Conservation (phyloP, 257 asterid species). For the Nemophila menziesii region DNA sequence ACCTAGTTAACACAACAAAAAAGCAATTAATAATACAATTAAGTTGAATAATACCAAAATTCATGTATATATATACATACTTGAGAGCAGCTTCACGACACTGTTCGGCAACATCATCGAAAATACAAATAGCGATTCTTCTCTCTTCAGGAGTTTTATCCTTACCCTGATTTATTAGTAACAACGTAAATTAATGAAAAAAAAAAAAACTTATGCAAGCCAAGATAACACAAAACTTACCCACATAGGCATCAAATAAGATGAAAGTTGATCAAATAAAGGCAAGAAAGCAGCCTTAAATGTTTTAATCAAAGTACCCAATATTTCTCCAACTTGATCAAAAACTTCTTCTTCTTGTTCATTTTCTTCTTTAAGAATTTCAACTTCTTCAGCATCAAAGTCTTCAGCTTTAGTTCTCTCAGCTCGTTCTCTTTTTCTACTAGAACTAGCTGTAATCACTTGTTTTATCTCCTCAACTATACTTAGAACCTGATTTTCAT, state of each 20-base stretch:
- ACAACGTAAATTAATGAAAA: background rate
- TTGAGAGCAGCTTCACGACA: constrained; percentile 80
- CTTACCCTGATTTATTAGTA: constrained; percentile 62
- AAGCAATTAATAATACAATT: background rate
- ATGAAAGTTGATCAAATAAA: constrained; percentile 79
- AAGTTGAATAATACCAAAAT: too few relatives aligned
- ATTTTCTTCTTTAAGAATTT: constrained; percentile 84
- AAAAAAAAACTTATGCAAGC: background rate
- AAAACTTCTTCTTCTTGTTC: constrained; percentile 99
- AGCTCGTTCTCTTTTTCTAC: constrained; percentile 72
- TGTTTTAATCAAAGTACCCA: constrained; percentile 88
- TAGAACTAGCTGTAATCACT: constrained; percentile 87
- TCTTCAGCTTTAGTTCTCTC: constrained; percentile 98
- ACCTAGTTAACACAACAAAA: constrained; percentile 32
- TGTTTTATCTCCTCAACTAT: constrained; percentile 86
- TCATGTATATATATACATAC: constrained; percentile 27
- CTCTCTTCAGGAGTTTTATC: constrained; percentile 95
- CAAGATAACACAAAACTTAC: constrained; percentile 42
- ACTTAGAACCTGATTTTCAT: constrained; percentile 86
- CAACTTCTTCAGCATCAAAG: constrained; percentile 97
- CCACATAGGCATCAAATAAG: constrained; percentile 98
- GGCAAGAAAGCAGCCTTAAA: constrained; percentile 86
- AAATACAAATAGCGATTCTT: constrained; percentile 93
- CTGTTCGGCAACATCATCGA: constrained; percentile 98
- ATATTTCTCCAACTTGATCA: constrained; percentile 94